Base-by-base conservation (phyloP, 305 asterid genomes). In the Fraxinus nigra region DNA sequence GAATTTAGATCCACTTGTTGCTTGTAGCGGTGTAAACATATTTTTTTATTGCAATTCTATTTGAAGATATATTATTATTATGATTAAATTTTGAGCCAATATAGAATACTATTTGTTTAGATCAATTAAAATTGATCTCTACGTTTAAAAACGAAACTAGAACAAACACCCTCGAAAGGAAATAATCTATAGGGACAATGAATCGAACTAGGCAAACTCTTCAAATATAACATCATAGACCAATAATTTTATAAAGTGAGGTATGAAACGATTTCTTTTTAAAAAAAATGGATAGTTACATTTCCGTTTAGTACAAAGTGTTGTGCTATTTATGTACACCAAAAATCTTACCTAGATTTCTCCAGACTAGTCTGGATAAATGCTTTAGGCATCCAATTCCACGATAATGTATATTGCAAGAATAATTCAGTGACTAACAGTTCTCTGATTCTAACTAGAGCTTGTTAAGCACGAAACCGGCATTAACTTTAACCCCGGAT, bases 321-420 rank as follows among this genome's bases (percentile, higher is more conserved):
- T 26, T 79, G 46, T 26, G 76, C 74, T 75, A 75, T 67, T 59
- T 85, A 79, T 84, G 78, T 85, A 83, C 85, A 85, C 75, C 78
- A 72, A 77, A 81, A 77, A 46, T 63, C 76, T 59, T 7, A 32
- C 51, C 69, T 51, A 13, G 22, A 11, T 75, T 20, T 78, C 38
- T 34, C 32, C 4, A 2, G 4, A 5, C 59, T 34, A 67, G 20
- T 8, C 24, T 40, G 30, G 77, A 8, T 78, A 59, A 46, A 16
- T 46, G 18, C 40, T 65, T 33, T 4, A 43, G 33, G 54, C 72
- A 22, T 67, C 80, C 26, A 35, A 67, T 67, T 30, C 75, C 75
- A 28, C 9, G 38, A 2, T 14, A 30, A 67, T 30, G 22, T 81
- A 56, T 78, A 61, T 63, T 35, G 48, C 77, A 46, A 7, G 78